Evolutionary conservation across 2,329 filamentous ascomycete genomes (phyloP).

Genomic region (Pseudogymnoascus sp.): DNA sequence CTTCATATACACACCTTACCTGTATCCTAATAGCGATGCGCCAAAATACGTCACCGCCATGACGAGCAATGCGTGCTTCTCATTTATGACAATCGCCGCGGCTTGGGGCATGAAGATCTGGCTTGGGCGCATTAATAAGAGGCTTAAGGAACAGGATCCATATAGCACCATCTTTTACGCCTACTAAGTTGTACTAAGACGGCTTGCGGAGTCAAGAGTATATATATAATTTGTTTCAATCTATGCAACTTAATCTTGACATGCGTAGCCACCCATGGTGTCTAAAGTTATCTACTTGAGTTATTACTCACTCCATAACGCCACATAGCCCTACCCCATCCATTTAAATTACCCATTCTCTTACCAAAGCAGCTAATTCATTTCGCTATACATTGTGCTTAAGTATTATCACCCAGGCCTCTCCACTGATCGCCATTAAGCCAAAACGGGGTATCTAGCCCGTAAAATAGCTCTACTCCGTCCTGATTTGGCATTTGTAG

Average conservation of each 20-base stretch:
- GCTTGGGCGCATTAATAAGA: slow-evolving; percentile 26
- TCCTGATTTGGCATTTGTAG: slow-evolving; percentile 8
- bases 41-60: slow-evolving; percentile 26
- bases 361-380: background rate
- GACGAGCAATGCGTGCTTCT: slow-evolving; percentile 21
- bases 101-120: slow-evolving; percentile 28
- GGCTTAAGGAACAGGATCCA: slow-evolving; percentile 12
- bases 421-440: slow-evolving; percentile 9
- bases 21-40: slow-evolving; percentile 28
- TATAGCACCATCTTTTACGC: background rate
- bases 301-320: background rate
- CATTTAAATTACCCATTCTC: background rate
- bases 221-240: background rate
- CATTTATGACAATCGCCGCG: slow-evolving; percentile 23
- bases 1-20: slow-evolving; percentile 31
- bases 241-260: background rate
- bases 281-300: background rate
- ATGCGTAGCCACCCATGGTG: background rate
- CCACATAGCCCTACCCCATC: background rate
- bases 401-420: background rate
- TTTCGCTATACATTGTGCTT: background rate
- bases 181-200: background rate
- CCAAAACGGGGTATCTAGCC: slow-evolving; percentile 11
- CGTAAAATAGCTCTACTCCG: slow-evolving; percentile 3
- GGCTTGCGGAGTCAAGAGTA: background rate